Base-by-base conservation (phyloP, 2,329 filamentous ascomycete species). In the Cercospora sp. region DNA sequence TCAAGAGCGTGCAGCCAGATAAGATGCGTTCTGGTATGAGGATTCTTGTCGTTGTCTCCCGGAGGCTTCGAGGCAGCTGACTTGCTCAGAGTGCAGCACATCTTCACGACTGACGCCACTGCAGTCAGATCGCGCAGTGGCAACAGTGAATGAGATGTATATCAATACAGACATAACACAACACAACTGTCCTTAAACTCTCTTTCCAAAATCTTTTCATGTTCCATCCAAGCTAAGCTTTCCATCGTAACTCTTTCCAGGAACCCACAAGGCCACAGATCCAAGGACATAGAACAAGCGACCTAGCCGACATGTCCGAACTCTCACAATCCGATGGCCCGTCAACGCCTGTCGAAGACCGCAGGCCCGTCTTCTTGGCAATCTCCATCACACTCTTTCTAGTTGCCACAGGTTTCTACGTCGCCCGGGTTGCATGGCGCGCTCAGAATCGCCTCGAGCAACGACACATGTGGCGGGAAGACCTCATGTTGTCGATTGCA, bases 321-420 rank as follows among this genome's bases (percentile, higher is more conserved):
- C 24, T 24, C 12, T 3, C 49, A 30, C 13, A 26, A 16, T 55
- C 24, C 30, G 24, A 12, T 9, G 10, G 7, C 12, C 13, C 49
- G 4, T 13, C 49, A 7, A 9, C 12, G 13, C 21, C 24, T 26
- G 12, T 55, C 49, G 24, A 26, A 18, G 9, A 59, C 28, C 55
- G 55, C 8, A 30, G 55, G 8, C 65, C 69, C 34, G 49, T 57
- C 2, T 64, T 74, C 37, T 49, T 74, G 40, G 67, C 71, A 30
- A 61, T 74, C 4, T 70, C 70, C 6, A 70, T 74, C 10, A 58
- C 71, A 58, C 71, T 75, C 59, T 49, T 74, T 43, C 12, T 70
- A 34, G 16, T 74, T 7, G 68, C 72, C 16, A 73, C 72, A 2
- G 34, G 49, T 12, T 67, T 75, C 65, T 72, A 70, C 63, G 26